A percentile compares a stretch with the other conserved stretches of the same genome.
Conservation (phyloP, 208 protist species). For the Leishmania lainsoni region DNA sequence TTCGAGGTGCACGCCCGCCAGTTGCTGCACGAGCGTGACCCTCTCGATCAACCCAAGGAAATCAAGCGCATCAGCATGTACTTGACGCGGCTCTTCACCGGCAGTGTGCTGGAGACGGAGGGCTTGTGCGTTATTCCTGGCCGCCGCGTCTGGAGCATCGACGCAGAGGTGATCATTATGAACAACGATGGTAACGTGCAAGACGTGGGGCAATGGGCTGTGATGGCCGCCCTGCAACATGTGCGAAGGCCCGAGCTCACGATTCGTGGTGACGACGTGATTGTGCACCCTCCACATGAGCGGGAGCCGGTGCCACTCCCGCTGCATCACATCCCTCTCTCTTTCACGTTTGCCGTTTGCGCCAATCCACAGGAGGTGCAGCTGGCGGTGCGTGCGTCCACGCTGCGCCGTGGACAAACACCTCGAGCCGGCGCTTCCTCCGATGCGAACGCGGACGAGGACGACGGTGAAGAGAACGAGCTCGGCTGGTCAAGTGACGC, state of each 20-base stretch:
- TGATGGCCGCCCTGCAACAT: conserved; percentile 88
- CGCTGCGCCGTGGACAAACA: conserved; percentile 18
- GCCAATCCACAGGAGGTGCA: conserved; percentile 39
- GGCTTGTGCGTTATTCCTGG: conserved; percentile 95
- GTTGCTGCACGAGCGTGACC: conserved; percentile 81
- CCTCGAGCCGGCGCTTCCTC: conserved; percentile 8
- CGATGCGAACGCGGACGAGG: not conserved
- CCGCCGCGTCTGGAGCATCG: conserved; percentile 91
- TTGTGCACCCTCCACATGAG: conserved; percentile 90
- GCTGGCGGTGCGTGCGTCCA: conserved; percentile 36
- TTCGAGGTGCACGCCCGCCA: conserved; percentile 91
- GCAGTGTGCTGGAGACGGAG: conserved; percentile 95
- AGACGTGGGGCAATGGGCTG: conserved; percentile 90
- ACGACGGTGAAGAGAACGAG: not conserved
- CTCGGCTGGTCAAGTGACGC: conserved; percentile 23
- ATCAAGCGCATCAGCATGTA: conserved; percentile 70
- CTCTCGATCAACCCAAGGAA: conserved; percentile 27
- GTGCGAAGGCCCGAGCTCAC: conserved; percentile 95
- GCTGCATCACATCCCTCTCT: conserved; percentile 95
- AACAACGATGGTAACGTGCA: conserved; percentile 95
- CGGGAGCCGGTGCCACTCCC: conserved; percentile 94
- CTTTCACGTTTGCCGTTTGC: conserved; percentile 78
- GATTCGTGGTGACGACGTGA: conserved; percentile 82
- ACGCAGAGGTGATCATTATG: conserved; percentile 87
- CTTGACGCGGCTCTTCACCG: conserved; percentile 87